Evolutionary conservation across 176 grass and related monocot species (phyloP), one percentile per base, ranked within the genome.

Genomic region (Poa pratensis): DNA sequence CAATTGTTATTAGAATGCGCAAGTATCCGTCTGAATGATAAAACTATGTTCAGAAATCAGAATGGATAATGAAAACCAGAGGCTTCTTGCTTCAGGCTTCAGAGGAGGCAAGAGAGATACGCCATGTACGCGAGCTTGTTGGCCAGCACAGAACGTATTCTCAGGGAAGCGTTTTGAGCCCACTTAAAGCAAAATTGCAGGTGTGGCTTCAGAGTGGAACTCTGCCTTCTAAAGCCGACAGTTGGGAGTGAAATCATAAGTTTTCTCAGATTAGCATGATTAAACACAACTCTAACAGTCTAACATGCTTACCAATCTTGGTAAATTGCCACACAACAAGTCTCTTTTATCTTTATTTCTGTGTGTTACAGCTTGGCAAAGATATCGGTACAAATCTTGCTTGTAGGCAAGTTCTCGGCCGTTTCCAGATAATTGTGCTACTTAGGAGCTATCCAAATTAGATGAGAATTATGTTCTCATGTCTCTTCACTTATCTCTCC

Each of bases 381-480:
- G 32, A 77, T 78, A 71, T 76, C 62, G 71, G 42, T 57, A 30
- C 54, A 82, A 77, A 86, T 85, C 28, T 82, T 62, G 52, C 18
- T n/a, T 59, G 40, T 40, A 34, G 18, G 51, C 42, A 81, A 81
- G 51, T 52, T 63, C 18, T 49, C 50, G 39, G 76, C 77, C 78
- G 50, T 81, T 70, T 64, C 30, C 52, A 82, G 35, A 49, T 55
- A 59, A 32, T 63, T 55, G 63, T 34, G 22, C 83, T 52, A 53
- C 37, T 39, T 39, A 39, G 37, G 37, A 39, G 37, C 37, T 73
- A 79, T 23, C 72, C n/a, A 52, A 78, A 79, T 30, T 86, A 90
- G 79, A 78, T 2, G 77, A 81, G 87, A 85, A 85, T 89, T 75
- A 76, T 60, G 20, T 85, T 82, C 79, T 82, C 79, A 79, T 62